Percentiles rank a stretch among this genome's conserved stretches.
These are phyloP conservation scores for Capsella rubella DNA, from an alignment of 441 rosid species.

Conservation along the genomic window DNA sequence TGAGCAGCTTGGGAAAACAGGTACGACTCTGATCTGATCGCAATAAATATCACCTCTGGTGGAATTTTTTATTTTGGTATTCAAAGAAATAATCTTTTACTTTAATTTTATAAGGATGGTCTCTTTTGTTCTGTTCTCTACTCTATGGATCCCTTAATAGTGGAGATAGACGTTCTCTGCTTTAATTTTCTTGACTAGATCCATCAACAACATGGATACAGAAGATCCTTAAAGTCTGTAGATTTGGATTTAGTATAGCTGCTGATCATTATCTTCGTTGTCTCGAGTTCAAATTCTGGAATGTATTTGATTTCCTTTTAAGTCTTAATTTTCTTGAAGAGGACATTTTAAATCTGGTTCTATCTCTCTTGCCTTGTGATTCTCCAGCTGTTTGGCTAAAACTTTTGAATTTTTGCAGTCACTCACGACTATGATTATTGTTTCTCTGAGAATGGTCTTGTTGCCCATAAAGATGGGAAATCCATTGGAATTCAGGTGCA, in stretches of 20 bases:
- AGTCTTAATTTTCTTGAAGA: constrained; percentile 1
- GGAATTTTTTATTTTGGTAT: neutral
- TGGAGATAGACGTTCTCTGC: constrained; percentile 15
- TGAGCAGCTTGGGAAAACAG: constrained; percentile 92
- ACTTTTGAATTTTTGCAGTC: constrained; percentile 57
- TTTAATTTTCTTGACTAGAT: constrained; percentile 15
- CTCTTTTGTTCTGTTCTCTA: constrained; percentile 7
- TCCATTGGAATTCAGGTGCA: constrained; percentile 85
- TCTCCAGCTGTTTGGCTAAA: neutral
- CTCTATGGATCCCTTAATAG: neutral
- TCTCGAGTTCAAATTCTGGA: constrained; percentile 1
- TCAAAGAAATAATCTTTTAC: neutral
- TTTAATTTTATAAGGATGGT: neutral
- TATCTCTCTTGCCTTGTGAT: constrained; percentile 13
- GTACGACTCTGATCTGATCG: constrained; percentile 50
- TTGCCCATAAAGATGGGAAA: constrained; percentile 91
- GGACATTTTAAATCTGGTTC: neutral
- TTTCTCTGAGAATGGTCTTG: constrained; percentile 98
- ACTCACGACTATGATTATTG: constrained; percentile 82
- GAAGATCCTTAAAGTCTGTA: neutral
- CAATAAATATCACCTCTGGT: neutral
- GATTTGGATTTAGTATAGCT: neutral
- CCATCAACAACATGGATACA: constrained; percentile 12
- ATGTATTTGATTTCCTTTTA: neutral
- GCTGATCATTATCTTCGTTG: neutral